Base-by-base conservation (phyloP, 2,329 filamentous ascomycete species). In the Aspergillus proliferans region DNA sequence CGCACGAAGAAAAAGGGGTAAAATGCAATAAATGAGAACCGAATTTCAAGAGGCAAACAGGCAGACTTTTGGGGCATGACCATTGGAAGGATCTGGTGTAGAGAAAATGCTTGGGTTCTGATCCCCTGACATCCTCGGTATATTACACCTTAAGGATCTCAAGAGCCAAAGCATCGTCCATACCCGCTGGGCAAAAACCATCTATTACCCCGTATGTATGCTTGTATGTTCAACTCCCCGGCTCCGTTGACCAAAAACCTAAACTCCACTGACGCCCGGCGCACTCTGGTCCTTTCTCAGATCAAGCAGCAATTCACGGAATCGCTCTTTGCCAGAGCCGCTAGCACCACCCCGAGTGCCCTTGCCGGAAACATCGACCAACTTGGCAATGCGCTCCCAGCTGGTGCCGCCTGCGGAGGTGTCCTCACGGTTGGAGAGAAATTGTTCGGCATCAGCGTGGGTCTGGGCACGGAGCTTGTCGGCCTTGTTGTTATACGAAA, bases 401-500 rank as follows among this genome's bases (percentile, higher is more conserved):
- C 88, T 95, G 4, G 93, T 98, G 54, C 93, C 93, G 45, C 93
- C 93, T 9, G 88, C 88, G 21, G 90, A 88, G 36, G 91, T 96
- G 69, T 97, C 91, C 69, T 98, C 92, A 52, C 91, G 83, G 70
- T 78, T 90, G 47, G 82, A 85, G 43, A 97, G 75, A 71, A 97
- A 98, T 66, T 95, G 84, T 64, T 97, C 92, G 6, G 92, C 93
- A 61, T 98, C 93, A 69, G 87, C 86, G 62, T 86, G 83, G 49
- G 92, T 93, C 76, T 95, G 88, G 19, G 86, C 79, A 58, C 96
- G 86, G 51, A 82, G 83, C 80, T 97, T 97, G 70, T 98, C 93
- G 70, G 93, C 92, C 76, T 96, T 95, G 71, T 86, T 85, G 77
- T 97, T 97, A 78, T 98, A 98, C 73, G 95, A 96, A 67, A 96